Conservation (phyloP, 176 grass and related monocot genomes). For the Triticum aestivum region IWGSC_CS_RefSeq_v2.1 NC_057796.1:39645825-39646324, state of each 20-base stretch:
- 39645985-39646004: neutral
- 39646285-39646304: conserved; percentile 9
- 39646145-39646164: neutral
- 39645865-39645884: too few relatives aligned
- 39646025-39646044: neutral
- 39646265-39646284: neutral
- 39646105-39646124: neutral
- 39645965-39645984: too few relatives aligned
- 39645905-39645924: too few relatives aligned
- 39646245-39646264: neutral
- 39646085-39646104: neutral
- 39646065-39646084: neutral
- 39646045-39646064: neutral
- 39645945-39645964: too few relatives aligned
- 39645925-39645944: too few relatives aligned
- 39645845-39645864: too few relatives aligned
- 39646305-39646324: neutral
- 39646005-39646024: neutral
- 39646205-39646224: neutral
- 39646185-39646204: neutral
- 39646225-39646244: neutral
- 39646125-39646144: neutral
- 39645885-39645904: too few relatives aligned
- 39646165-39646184: neutral
- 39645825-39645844: too few relatives aligned